These are phyloP conservation scores for Calonectria pteridis DNA, from an alignment of 2,329 filamentous ascomycete genomes.

Conservation along the genomic window DNA sequence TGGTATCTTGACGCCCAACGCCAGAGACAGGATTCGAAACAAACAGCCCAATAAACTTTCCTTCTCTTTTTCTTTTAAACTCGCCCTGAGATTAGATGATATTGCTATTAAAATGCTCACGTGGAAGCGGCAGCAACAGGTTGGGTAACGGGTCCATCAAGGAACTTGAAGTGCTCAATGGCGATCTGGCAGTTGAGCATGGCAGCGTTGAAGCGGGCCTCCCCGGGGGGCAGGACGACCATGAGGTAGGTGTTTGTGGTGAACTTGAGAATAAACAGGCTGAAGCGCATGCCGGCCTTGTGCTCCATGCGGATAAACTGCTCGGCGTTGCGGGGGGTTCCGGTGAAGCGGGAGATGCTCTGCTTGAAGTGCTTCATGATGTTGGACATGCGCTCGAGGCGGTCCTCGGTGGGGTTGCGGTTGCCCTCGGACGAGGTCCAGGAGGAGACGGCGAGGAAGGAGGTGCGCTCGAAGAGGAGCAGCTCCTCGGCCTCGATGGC, in stretches of 20 bases:
- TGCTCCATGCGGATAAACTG: conserved; percentile 86
- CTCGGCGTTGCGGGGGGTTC: conserved; percentile 83
- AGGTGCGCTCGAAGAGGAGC: conserved; percentile 93
- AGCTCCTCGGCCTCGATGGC: conserved; percentile 94
- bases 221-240: conserved; percentile 89
- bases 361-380: conserved; percentile 99
- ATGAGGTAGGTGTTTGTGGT: conserved; percentile 98
- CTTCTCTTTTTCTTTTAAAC: background rate
- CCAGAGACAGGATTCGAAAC: conserved; percentile 31
- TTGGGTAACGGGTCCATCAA: conserved; percentile 62
- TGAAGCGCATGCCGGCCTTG: conserved; percentile 82
- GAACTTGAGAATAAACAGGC: conserved; percentile 94
- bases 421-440: conserved; percentile 83
- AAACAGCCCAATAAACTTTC: conserved; percentile 6
- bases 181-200: conserved; percentile 92
- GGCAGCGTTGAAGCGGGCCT: conserved; percentile 91
- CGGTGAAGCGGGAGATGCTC: conserved; percentile 79
- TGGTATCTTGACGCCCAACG: conserved; percentile 47
- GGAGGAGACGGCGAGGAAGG: conserved; percentile 95
- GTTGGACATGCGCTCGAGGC: conserved; percentile 93
- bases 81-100: background rate
- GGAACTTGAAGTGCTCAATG: conserved; percentile 80
- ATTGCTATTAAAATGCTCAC: background rate
- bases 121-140: conserved; percentile 23
- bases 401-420: conserved; percentile 89